These are phyloP conservation scores for Geoglossum glabrum DNA, from an alignment of 495 filamentous ascomycete genomes.

Conservation along the genomic window DNA sequence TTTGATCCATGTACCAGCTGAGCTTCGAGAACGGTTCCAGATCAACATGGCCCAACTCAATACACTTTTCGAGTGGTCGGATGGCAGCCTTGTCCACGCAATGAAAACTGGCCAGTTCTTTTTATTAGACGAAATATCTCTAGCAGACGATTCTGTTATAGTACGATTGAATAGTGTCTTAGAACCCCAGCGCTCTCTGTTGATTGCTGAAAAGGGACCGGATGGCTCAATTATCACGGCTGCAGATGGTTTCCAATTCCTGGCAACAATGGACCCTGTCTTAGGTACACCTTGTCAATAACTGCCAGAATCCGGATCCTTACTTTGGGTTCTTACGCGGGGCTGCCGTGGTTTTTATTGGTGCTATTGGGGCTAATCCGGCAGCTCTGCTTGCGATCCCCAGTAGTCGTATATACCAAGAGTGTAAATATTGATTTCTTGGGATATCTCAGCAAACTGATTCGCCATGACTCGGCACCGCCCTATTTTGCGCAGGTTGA, in stretches of 20 bases:
- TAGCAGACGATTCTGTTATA: slow-evolving; percentile 92
- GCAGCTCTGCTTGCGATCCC: slow-evolving; percentile 60
- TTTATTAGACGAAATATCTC: slow-evolving; percentile 89
- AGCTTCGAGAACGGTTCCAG: slow-evolving; percentile 35
- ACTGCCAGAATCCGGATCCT: slow-evolving; percentile 26
- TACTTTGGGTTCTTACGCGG: slow-evolving; percentile 55
- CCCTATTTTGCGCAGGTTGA: slow-evolving; percentile 39
- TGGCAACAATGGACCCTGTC: slow-evolving; percentile 95
- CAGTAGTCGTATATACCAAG: slow-evolving; percentile 31
- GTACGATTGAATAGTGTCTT: slow-evolving; percentile 96
- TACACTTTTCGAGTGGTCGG: slow-evolving; percentile 88
- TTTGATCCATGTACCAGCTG: slow-evolving; percentile 24
- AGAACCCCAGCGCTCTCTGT: slow-evolving; percentile 64
- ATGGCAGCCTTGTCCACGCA: slow-evolving; percentile 83
- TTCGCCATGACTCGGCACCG: slow-evolving; percentile 35
- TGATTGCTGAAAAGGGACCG: slow-evolving; percentile 85
- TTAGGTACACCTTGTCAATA: slow-evolving; percentile 89
- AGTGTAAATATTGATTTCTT: slow-evolving; percentile 57
- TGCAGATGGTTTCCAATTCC: slow-evolving; percentile 73
- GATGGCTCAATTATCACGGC: slow-evolving; percentile 59
- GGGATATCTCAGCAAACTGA: slow-evolving; percentile 43
- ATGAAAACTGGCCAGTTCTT: slow-evolving; percentile 85
- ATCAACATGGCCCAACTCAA: slow-evolving; percentile 40
- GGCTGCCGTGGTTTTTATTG: slow-evolving; percentile 87
- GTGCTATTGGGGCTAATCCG: slow-evolving; percentile 84